Percentiles rank a stretch among this genome's conserved stretches.
phyloP scores from a whole-genome alignment of 257 asterid genomes.

The Cynanchum wilfordii region DNA sequence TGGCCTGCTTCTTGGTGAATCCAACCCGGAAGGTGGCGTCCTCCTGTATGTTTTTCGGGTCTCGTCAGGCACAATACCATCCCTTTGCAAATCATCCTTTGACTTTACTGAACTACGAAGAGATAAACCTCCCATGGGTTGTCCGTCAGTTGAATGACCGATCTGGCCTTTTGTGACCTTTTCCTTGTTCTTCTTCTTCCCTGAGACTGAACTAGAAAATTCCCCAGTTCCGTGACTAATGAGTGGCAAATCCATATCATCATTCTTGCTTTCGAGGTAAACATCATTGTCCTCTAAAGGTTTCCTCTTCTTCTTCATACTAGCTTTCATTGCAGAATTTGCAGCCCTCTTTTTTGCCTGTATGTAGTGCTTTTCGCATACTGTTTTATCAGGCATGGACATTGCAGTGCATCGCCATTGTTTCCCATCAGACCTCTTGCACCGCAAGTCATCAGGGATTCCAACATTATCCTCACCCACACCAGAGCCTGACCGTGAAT shows the following conservation, averaged over 20 bases:
- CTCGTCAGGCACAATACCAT: conserved; percentile 61
- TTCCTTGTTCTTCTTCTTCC: conserved; percentile 71
- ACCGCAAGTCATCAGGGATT: conserved; percentile 93
- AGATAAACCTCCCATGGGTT: conserved; percentile 43
- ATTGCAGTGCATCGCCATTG: conserved; percentile 99
- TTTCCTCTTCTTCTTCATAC: conserved; percentile 74
- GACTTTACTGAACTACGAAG: conserved; percentile 64
- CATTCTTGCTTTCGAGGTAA: conserved; percentile 89
- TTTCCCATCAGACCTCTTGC: conserved; percentile 99
- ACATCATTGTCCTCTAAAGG: conserved; percentile 61
- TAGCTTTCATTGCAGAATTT: conserved; percentile 94
- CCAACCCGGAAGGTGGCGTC: conserved; percentile 62
- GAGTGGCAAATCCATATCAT: conserved; percentile 83
- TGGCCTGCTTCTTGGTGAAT: conserved; percentile 66
- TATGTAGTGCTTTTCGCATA: conserved; percentile 96
- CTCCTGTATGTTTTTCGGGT: conserved; percentile 55
- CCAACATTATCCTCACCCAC: conserved; percentile 77
- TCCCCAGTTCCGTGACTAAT: conserved; percentile 58
- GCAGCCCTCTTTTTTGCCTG: conserved; percentile 99
- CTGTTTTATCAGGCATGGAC: conserved; percentile 99
- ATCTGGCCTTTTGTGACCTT: conserved; percentile 41
- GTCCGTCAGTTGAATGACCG: conserved; percentile 72
- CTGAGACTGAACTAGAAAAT: conserved; percentile 53
- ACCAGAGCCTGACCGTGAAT: conserved; percentile 56
- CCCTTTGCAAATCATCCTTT: conserved; percentile 59